Evolutionary conservation across 257 asterid genomes (phyloP).

Genomic region (Primulina huaijiensis): DNA sequence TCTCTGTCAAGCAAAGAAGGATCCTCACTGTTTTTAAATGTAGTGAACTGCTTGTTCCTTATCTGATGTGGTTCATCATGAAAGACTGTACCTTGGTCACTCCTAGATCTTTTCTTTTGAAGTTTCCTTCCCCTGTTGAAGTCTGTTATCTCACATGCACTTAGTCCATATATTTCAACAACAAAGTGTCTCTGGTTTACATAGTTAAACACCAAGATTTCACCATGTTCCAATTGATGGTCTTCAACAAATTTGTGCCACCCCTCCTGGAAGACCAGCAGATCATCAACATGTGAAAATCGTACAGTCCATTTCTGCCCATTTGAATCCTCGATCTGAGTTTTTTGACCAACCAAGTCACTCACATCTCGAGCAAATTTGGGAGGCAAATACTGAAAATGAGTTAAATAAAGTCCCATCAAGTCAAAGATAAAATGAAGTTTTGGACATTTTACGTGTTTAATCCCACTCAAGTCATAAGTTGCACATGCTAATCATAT

Average conservation of each 20-base stretch:
- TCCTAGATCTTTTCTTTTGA: not conserved
- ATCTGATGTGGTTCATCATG: slow-evolving; percentile 19
- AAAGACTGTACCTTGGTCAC: slow-evolving; percentile 12
- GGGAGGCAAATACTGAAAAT: slow-evolving; percentile 1
- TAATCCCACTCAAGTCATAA: no score
- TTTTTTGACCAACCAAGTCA: not conserved
- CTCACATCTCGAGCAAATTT: not conserved
- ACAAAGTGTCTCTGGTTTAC: slow-evolving; percentile 37
- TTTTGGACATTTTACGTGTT: no score
- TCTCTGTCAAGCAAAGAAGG: slow-evolving; percentile 33
- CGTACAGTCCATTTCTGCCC: not conserved
- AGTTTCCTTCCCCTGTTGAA: slow-evolving; percentile 10
- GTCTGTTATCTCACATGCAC: slow-evolving; percentile 35
- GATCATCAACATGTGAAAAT: not conserved
- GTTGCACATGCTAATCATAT: not conserved
- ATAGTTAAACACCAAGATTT: slow-evolving; percentile 38
- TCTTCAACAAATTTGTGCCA: slow-evolving; percentile 49
- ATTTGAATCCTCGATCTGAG: not conserved
- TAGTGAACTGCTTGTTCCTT: slow-evolving; percentile 4
- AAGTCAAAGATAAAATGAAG: not conserved
- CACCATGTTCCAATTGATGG: slow-evolving; percentile 44
- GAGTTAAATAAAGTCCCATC: not conserved
- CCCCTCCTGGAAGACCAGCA: slow-evolving; percentile 35
- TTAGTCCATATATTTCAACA: slow-evolving; percentile 41
- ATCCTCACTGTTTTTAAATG: slow-evolving; percentile 24